Evolutionary conservation across 257 asterid species (phyloP), one percentile per base, ranked within the genome.

Genomic region (Capsicum baccatum): DNA sequence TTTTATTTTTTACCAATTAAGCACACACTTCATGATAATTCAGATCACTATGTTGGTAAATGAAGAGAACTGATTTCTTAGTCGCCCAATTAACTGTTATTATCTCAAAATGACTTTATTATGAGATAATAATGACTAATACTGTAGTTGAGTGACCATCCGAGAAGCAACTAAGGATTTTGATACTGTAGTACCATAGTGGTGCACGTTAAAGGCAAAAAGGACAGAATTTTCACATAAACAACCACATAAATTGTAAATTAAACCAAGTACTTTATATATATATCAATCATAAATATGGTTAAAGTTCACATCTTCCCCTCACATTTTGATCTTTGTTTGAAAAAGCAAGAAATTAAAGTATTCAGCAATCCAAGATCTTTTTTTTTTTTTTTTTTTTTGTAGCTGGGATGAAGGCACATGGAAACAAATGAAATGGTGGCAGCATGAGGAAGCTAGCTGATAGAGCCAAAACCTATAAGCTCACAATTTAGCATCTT

Each of bases 401-500:
- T 12, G 81, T 26, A 76, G 63, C 52, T 3, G 81, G 64, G 48
- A 76, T 52, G 63, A 76, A 76, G 63, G 48, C 9, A 15, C 26
- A 26, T 26, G 64, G 48, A 21, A 8, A 76, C 26, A 54, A 52
- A 76, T 76, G 81, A 76, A 4, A 14, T 26, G 26, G 37, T 42
- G 35, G 62, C 62, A 74, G 3, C 33, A 26, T 26, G 33, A 26
- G 33, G 33, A 7, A 48, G 19, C 19, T 52, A 74, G 62, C 3
- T 74, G 60, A 74, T 74, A 21, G 62, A 74, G 6, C 62, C 80
- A 74, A 74, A 60, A 74, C 19, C 59, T 74, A 12, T 74, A 48
- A 50, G 62, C 60, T 50, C 80, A 21, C 39, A 74, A 50, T 74
- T 48, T 21, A 73, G 73, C 73, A 66, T 33, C 5, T 12, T 48